These are phyloP conservation scores for Candida saitoana DNA, from an alignment of 805 yeast species.

Conservation along the genomic window DNA sequence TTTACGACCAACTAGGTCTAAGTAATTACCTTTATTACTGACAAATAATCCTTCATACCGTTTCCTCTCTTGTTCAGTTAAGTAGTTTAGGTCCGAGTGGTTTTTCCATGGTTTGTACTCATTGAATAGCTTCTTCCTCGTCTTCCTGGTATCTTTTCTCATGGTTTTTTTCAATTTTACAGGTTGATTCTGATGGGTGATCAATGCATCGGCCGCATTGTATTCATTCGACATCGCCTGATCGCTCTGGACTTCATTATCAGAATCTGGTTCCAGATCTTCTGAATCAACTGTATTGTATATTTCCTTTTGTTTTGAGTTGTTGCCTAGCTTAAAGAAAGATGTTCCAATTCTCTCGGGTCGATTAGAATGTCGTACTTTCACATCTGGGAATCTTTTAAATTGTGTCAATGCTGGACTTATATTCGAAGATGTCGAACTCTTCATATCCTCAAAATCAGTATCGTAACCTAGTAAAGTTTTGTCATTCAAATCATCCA, in stretches of 20 bases:
- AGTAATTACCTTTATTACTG: constrained; percentile 69
- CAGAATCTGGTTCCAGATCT: constrained; percentile 12
- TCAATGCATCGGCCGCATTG: constrained; percentile 4
- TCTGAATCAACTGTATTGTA: constrained; percentile 9
- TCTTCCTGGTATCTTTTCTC: constrained; percentile 41
- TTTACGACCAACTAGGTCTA: constrained; percentile 34
- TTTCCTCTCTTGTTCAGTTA: constrained; percentile 66
- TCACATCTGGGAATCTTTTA: constrained; percentile 33
- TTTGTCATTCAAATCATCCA: background rate
- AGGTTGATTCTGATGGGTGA: constrained; percentile 17
- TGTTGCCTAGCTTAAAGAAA: constrained; percentile 16
- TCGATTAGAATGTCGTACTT: background rate
- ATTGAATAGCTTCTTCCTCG: constrained; percentile 51
- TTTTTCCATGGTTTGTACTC: constrained; percentile 94
- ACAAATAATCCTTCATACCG: constrained; percentile 95
- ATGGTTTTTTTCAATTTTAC: constrained; percentile 50
- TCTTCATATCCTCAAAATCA: constrained; percentile 8
- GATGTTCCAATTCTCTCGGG: constrained; percentile 1
- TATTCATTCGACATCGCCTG: constrained; percentile 1
- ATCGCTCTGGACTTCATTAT: background rate
- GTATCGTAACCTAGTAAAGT: constrained; percentile 5
- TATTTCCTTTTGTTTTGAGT: constrained; percentile 13
- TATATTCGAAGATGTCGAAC: constrained; percentile 7
- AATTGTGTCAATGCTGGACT: constrained; percentile 12
- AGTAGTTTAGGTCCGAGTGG: constrained; percentile 54